phyloP scores from a whole-genome alignment of 2,329 filamentous ascomycete species.

The Aureobasidium musti region DNA sequence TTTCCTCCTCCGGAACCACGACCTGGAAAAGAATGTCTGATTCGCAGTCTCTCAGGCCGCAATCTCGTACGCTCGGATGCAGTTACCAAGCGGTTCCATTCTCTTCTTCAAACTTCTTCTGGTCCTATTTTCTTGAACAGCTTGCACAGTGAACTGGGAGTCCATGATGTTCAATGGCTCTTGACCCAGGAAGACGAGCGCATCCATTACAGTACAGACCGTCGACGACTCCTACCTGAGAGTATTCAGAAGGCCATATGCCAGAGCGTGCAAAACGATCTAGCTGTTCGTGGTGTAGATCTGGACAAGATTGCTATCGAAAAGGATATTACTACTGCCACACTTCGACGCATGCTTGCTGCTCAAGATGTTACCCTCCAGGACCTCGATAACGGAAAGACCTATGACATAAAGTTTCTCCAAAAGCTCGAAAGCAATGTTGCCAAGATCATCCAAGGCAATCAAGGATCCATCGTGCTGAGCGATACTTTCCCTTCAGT shows the following conservation, averaged over 20 bases:
- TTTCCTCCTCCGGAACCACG: slow-evolving; percentile 26
- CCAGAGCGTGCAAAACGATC: neutral
- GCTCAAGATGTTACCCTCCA: slow-evolving; percentile 3
- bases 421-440: neutral
- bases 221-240: slow-evolving; percentile 7
- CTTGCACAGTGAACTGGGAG: slow-evolving; percentile 18
- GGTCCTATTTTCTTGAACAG: slow-evolving; percentile 1
- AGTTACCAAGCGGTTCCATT: slow-evolving; percentile 22
- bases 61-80: slow-evolving; percentile 21
- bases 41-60: slow-evolving; percentile 27
- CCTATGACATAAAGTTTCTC: neutral
- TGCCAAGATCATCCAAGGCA: neutral
- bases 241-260: neutral
- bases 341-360: slow-evolving; percentile 12
- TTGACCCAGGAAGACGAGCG: slow-evolving; percentile 8
- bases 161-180: slow-evolving; percentile 26
- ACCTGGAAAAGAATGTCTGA: slow-evolving; percentile 13
- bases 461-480: neutral
- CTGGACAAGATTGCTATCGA: neutral
- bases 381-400: slow-evolving; percentile 12
- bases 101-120: slow-evolving; percentile 14
- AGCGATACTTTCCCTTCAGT: slow-evolving; percentile 4
- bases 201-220: slow-evolving; percentile 20
- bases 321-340: slow-evolving; percentile 5
- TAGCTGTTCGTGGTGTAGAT: neutral